Base-by-base conservation (phyloP, 2,329 filamentous ascomycete genomes). In the Nemania diffusa region DNA sequence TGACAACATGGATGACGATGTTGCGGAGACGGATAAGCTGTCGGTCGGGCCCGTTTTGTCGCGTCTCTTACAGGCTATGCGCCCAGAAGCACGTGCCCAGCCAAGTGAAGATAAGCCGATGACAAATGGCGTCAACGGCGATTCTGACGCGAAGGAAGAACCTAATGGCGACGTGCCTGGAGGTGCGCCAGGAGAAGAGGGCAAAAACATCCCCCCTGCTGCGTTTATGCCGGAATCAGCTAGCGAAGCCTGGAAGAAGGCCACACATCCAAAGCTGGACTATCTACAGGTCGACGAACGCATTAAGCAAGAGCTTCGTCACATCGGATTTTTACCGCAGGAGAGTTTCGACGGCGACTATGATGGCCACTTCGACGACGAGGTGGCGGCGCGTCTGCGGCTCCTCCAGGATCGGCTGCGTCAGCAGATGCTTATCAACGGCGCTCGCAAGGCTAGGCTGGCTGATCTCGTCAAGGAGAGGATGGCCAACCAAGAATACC, bases 401-500 rank as follows among this genome's bases (percentile, higher is more conserved):
- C 88, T 93, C 26, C 85, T 99, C 1, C 96, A 99, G 77, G 85
- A 87, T 59, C 90, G 93, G 58, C 86, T 99, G 2, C 91, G 93
- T 72, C 90, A 94, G 66, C 91, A 96, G 77, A 92, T 92, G 78
- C 88, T 97, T 63, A 84, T 92, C 79, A 99, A 99, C 78, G 95
- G 94, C 44, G 93, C 95, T 5, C 91, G 94, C 69, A 98, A 98
- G 80, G 86, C 93, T 6, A 89, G 94, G 2, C 84, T 99, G 11
- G 89, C 93, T 1, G 94, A 97, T 42, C 86, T 97, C 29, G 93
- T 96, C 7, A 92, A 94, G 73, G 94, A 97, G 78, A 90, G 93
- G 71, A 95, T 99, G 88, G 96, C 96, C 0, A 91, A 96, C 81
- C 96, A 99, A 77, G 96, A 99, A 78, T 99, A 97, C 83, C 92